phyloP scores from a whole-genome alignment of 257 asterid genomes.

The Thymus mandschuricus region DNA sequence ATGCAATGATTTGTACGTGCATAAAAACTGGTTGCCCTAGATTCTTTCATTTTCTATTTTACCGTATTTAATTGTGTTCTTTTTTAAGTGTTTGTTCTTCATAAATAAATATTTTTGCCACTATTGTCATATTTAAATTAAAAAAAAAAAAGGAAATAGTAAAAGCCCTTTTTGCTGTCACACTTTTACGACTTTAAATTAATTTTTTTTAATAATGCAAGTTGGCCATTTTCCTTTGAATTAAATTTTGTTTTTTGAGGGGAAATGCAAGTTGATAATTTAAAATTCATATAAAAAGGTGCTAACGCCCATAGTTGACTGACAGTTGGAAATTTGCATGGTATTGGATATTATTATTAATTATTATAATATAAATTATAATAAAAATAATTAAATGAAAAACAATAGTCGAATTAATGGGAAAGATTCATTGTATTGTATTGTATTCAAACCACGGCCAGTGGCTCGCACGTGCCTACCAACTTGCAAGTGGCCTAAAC shows the following conservation, averaged over 20 bases:
- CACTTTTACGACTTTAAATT: neutral
- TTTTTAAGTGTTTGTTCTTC: too few relatives aligned
- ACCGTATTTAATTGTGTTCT: too few relatives aligned
- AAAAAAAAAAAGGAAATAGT: too few relatives aligned
- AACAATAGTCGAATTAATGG: too few relatives aligned
- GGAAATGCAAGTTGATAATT: conserved; percentile 35
- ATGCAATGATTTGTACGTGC: neutral
- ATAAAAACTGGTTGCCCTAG: too few relatives aligned
- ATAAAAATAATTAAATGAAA: neutral
- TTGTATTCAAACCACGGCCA: conserved; percentile 8
- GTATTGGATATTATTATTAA: neutral
- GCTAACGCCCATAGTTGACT: neutral
- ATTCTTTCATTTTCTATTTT: too few relatives aligned
- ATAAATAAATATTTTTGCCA: too few relatives aligned
- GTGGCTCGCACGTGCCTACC: conserved; percentile 34
- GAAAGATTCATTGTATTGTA: conserved; percentile 8
- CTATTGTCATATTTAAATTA: too few relatives aligned
- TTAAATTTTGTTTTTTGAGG: too few relatives aligned
- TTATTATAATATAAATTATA: neutral
- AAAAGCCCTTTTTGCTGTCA: conserved; percentile 14
- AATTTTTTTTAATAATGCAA: conserved; percentile 26
- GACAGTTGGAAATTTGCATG: conserved; percentile 23
- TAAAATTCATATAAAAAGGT: conserved; percentile 6
- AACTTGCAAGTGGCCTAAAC: conserved; percentile 25
- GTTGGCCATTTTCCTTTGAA: neutral